phyloP scores from a whole-genome alignment of 1,284 basidiomycete species.

The Wallemia hederae region DNA sequence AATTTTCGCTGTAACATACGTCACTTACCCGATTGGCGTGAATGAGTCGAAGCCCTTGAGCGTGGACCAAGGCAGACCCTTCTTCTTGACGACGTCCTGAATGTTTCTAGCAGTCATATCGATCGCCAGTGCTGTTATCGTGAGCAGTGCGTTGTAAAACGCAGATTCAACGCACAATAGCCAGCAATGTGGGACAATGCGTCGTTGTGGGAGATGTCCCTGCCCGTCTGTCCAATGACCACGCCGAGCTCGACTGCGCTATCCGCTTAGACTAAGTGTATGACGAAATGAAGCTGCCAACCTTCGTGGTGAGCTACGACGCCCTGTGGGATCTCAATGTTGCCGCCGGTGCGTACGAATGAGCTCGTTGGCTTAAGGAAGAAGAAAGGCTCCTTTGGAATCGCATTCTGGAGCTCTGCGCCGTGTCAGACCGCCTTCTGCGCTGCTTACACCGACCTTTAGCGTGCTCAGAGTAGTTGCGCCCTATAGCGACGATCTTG shows the following conservation, averaged over 20 bases:
- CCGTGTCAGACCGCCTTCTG: slow-evolving; percentile 37
- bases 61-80: slow-evolving; percentile 76
- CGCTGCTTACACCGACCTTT: background rate
- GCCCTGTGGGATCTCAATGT: slow-evolving; percentile 60
- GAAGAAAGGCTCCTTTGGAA: slow-evolving; percentile 89
- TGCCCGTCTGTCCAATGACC: slow-evolving; percentile 61
- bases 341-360: slow-evolving; percentile 45
- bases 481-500: slow-evolving; percentile 57
- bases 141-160: background rate
- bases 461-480: slow-evolving; percentile 26
- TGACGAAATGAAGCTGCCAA: slow-evolving; percentile 13
- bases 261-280: slow-evolving; percentile 1
- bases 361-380: slow-evolving; percentile 88
- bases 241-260: slow-evolving; percentile 70
- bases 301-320: slow-evolving; percentile 74
- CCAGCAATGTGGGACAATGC: slow-evolving; percentile 61
- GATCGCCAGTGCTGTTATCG: slow-evolving; percentile 49
- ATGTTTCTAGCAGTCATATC: slow-evolving; percentile 90
- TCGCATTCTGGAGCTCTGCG: slow-evolving; percentile 67
- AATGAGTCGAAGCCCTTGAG: slow-evolving; percentile 77
- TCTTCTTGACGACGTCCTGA: slow-evolving; percentile 73
- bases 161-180: slow-evolving; percentile 32
- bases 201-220: slow-evolving; percentile 42
- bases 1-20: slow-evolving; percentile 1
- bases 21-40: slow-evolving; percentile 31